These are phyloP conservation scores for Ceratocystiopsis sp. DNA, from an alignment of 2,329 filamentous ascomycete species.

Conservation along the genomic window DNA sequence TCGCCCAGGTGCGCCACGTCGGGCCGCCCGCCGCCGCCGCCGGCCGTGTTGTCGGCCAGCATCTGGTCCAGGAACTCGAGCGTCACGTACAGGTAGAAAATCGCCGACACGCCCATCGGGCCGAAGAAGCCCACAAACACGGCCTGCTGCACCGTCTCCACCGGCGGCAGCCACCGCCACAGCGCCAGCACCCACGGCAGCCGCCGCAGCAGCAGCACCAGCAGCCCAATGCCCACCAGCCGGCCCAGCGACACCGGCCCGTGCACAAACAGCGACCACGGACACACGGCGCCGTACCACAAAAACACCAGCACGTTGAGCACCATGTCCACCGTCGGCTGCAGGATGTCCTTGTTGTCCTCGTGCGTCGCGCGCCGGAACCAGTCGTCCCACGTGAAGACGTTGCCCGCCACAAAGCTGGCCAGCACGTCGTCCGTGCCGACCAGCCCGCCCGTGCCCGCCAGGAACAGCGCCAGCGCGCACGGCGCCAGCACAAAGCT, in stretches of 20 bases:
- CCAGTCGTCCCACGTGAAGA: conserved; percentile 88
- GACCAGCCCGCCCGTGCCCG: conserved; percentile 72
- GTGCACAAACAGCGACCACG: conserved; percentile 53
- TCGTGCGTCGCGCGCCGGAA: conserved; percentile 79
- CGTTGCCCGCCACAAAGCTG: conserved; percentile 83
- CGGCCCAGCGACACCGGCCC: conserved; percentile 56
- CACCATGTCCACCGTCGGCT: conserved; percentile 88
- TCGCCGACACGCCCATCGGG: conserved; percentile 77
- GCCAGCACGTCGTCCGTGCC: conserved; percentile 82
- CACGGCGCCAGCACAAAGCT: conserved; percentile 80
- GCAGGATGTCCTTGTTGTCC: conserved; percentile 84
- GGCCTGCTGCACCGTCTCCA: conserved; percentile 56
- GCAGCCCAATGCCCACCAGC: conserved; percentile 53
- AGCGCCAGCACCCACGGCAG: conserved; percentile 59
- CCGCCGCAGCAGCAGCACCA: conserved; percentile 62
- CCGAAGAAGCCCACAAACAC: conserved; percentile 87
- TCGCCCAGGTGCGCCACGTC: conserved; percentile 53
- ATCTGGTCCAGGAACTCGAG: conserved; percentile 51
- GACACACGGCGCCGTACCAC: conserved; percentile 77
- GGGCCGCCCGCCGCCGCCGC: conserved; percentile 47
- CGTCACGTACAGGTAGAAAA: conserved; percentile 77
- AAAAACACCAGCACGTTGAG: conserved; percentile 79
- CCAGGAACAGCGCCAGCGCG: conserved; percentile 68
- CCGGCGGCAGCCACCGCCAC: conserved; percentile 63
- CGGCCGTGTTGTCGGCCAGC: conserved; percentile 43